Evolutionary conservation across 345 rosid species (phyloP), one percentile per base, ranked within the genome.

Genomic region (Leavenworthia alabamica): DNA sequence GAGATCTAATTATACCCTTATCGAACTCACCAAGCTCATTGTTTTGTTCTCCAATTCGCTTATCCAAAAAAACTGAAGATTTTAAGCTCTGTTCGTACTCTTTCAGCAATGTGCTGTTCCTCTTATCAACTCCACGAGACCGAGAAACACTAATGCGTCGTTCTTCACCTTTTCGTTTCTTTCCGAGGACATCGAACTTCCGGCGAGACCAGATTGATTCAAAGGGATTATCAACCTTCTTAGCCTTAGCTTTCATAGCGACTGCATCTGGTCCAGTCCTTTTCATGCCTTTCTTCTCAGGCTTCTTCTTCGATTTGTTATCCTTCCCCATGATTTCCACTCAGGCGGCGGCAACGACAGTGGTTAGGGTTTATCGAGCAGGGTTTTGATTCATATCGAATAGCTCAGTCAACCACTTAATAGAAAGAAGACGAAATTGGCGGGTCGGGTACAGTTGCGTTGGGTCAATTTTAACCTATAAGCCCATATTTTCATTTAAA

Each of bases 91-190:
- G 82, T 71, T 89, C 81, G 33, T 89, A 93, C 79, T 93, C 99
- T 69, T 85, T 89, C 58, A 81, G 66, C 72, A 89, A 67, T 27
- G 99, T 86, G 66, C 83, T 85, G 68, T 74, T 85, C 77, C 99
- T 82, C 87, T 85, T 89, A 10, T 89, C 86, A 28, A 92, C 82
- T 16, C 84, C 83, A 1, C 61, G 78, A 23, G 89, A 82, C 3
- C 97, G 84, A 3, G 96, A 68, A 4, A 75, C 78, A n/a, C 96
- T 90, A 14, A 79, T 22, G 15, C 88, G 86, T 27, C 83, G 82
- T 45, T 92, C 88, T 53, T 89, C 99, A 2, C 99, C 99, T 69
- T 85, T 86, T 44, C 89, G 81, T 52, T 87, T 93, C 80, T 86
- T 83, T 22, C 97, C 99, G 36, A 93, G 85, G 48, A 89, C 66